Percentiles rank a stretch among this genome's conserved stretches.
Conservation (phyloP, 306 rosid species). For the Citrullus amarus region DNA sequence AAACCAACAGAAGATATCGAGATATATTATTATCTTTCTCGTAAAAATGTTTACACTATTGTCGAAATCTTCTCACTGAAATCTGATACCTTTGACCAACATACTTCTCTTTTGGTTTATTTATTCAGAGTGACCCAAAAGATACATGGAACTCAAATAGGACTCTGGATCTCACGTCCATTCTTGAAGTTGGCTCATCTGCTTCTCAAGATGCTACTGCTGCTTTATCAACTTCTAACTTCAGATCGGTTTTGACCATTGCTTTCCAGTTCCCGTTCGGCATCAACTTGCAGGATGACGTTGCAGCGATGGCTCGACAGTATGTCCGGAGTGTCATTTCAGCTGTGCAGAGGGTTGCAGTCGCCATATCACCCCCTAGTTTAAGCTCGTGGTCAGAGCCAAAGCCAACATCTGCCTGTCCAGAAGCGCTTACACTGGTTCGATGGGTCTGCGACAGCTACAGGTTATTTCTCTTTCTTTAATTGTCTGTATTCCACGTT, state of each 20-base stretch:
- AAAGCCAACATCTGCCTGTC: slow-evolving; percentile 58
- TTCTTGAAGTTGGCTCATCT: slow-evolving; percentile 75
- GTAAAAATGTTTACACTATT: background rate
- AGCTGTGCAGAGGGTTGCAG: slow-evolving; percentile 91
- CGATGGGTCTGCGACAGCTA: slow-evolving; percentile 91
- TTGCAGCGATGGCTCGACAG: slow-evolving; percentile 78
- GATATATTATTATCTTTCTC: background rate
- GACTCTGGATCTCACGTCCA: slow-evolving; percentile 78
- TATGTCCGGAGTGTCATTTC: slow-evolving; percentile 75
- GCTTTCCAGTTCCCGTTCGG: slow-evolving; percentile 95
- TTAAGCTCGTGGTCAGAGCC: slow-evolving; percentile 44
- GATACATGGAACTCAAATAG: slow-evolving; percentile 39
- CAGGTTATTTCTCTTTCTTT: slow-evolving; percentile 21
- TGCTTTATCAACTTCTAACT: slow-evolving; percentile 25
- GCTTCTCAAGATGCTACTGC: slow-evolving; percentile 23
- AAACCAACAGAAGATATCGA: background rate
- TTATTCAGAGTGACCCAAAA: slow-evolving; percentile 55
- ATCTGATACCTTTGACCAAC: background rate
- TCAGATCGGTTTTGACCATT: slow-evolving; percentile 78
- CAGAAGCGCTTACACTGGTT: slow-evolving; percentile 73
- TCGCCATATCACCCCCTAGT: slow-evolving; percentile 84
- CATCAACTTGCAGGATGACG: slow-evolving; percentile 57
- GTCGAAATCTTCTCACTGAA: background rate
- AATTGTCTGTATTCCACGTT: background rate
- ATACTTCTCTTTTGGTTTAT: background rate